Base-by-base conservation (phyloP, 768 basidiomycete species). In the Dioszegia hungarica region DNA sequence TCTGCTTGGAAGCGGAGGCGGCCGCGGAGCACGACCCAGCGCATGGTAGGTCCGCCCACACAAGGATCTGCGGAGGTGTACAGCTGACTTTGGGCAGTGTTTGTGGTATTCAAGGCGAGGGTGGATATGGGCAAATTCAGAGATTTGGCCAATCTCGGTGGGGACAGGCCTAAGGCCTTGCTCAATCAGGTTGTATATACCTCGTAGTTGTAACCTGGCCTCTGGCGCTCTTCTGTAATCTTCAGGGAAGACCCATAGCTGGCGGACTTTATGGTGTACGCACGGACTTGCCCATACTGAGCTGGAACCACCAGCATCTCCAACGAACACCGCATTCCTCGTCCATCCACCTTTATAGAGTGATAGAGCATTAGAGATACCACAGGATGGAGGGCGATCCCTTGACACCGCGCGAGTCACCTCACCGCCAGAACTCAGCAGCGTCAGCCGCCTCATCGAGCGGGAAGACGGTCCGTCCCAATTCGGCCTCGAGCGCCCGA, bases 61-160 rank as follows among this genome's bases (percentile, higher is more conserved):
- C 8, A 8, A 10, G n/a, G n/a, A n/a, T n/a, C n/a, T n/a, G n/a
- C n/a, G 19, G 33, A 5, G 25, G 3, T 43, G 24, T 10, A 25
- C 2, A 20, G 19, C 41, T 15, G 41, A 38, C 44, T 38, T 25
- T 28, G 14, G n/a, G 8, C 22, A 75, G 73, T 90, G 39, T 97
- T 92, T 75, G 79, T 93, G 31, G 87, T 88, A 8, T 87, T 95
- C 78, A 97, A 97, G 75, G 84, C 89, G 1, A 78, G 80, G 38
- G 89, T 90, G 59, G 84, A 90, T 66, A 87, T 91, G 85, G 76
- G 80, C n/a, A 78, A 78, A 28, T 84, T 90, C 65, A 85, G 85
- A 64, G 74, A 78, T 43, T 79, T 85, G 61, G 78, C 81, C 6
- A 81, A 85, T 61, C 70, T 87, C 22, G 80, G 79, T 24, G 49